These are phyloP conservation scores for Aspergillus diversus DNA, from an alignment of 495 filamentous ascomycete species.

Conservation along the genomic window DNA sequence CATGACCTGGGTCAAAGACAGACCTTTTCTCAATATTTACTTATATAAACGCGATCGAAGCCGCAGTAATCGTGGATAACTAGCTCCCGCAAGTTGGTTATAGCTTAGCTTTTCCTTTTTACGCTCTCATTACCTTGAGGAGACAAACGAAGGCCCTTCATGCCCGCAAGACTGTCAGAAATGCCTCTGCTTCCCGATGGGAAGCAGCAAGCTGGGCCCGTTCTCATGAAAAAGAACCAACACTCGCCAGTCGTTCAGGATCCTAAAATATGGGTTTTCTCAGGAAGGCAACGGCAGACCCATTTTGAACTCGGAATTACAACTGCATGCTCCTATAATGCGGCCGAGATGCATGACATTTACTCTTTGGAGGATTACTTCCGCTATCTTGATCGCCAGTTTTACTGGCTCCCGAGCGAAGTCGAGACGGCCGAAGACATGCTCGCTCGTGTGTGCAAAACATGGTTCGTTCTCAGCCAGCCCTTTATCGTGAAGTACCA, in stretches of 20 bases:
- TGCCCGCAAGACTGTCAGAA: background rate
- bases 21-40: no score
- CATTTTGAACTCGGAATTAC: slow-evolving; percentile 4
- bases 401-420: slow-evolving; percentile 15
- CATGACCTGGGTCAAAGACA: no score
- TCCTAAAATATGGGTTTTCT: background rate
- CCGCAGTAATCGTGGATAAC: no score
- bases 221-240: background rate
- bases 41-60: no score
- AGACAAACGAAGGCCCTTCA: no score
- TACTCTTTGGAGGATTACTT: slow-evolving; percentile 10
- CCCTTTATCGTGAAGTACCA: slow-evolving; percentile 11
- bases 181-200: no score
- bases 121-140: no score
- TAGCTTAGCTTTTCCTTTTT: no score
- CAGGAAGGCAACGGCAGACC: background rate
- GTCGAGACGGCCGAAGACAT: background rate
- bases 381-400: background rate
- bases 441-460: slow-evolving; percentile 1
- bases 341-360: slow-evolving; percentile 5
- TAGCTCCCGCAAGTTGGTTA: no score
- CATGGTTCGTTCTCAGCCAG: slow-evolving; percentile 20
- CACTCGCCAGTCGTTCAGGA: background rate
- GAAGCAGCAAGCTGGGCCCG: background rate
- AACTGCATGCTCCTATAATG: slow-evolving; percentile 2